A percentile compares a stretch with the other conserved stretches of the same genome.
Conservation (phyloP, 1,284 basidiomycete genomes). For the Sparassis latifolia region DNA sequence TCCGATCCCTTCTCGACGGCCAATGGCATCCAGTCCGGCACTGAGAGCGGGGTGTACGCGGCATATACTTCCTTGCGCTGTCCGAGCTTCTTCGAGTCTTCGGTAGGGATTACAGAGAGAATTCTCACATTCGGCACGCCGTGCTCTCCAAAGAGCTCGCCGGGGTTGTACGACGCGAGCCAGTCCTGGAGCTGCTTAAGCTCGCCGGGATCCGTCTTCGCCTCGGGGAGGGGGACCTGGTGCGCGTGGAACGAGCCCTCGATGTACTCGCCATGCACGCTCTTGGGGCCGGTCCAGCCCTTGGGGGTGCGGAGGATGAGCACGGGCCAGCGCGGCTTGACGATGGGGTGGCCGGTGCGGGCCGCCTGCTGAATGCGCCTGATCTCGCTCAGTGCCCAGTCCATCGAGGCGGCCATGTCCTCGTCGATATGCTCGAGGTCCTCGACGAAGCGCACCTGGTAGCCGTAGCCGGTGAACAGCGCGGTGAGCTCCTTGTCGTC, state of each 20-base stretch:
- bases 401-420: conserved; percentile 73
- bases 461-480: conserved; percentile 81
- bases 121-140: conserved; percentile 47
- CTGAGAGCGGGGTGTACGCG: conserved; percentile 51
- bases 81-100: conserved; percentile 51
- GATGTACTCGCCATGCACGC: conserved; percentile 58
- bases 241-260: conserved; percentile 75
- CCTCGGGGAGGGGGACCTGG: conserved; percentile 76
- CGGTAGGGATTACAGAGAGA: conserved; percentile 47
- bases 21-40: conserved; percentile 62
- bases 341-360: conserved; percentile 64
- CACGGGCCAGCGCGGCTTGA: conserved; percentile 85
- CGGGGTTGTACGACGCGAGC: conserved; percentile 61
- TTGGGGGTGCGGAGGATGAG: conserved; percentile 82
- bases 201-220: conserved; percentile 58
- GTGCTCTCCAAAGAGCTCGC: conserved; percentile 53
- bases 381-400: conserved; percentile 79
- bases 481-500: conserved; percentile 74
- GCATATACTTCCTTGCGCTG: conserved; percentile 62
- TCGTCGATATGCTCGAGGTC: conserved; percentile 60
- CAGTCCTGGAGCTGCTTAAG: conserved; percentile 60
- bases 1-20: conserved; percentile 48
- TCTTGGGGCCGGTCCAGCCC: conserved; percentile 66
- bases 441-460: conserved; percentile 79
- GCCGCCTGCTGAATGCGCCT: conserved; percentile 75